These are phyloP conservation scores for Psilocybe tampanensis DNA, from an alignment of 768 basidiomycete species.

Conservation along the genomic window DNA sequence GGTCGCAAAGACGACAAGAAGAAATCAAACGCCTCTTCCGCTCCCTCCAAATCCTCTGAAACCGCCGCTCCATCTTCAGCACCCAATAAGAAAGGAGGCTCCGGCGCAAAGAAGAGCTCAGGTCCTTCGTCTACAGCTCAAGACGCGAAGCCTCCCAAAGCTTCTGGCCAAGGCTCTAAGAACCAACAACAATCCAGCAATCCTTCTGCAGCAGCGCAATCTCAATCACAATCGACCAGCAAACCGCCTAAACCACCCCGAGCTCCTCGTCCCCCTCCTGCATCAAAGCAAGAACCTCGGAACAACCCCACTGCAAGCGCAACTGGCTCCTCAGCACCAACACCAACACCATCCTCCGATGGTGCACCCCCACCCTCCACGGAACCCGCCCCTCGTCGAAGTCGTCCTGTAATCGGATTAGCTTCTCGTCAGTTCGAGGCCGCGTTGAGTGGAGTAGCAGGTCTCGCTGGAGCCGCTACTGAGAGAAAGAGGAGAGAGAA, in stretches of 20 bases:
- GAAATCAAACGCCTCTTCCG: constrained; percentile 18
- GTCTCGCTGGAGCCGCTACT: constrained; percentile 34
- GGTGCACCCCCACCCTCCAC: constrained; percentile 16
- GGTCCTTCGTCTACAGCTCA: not conserved
- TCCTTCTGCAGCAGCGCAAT: constrained; percentile 3
- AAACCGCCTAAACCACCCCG: constrained; percentile 20
- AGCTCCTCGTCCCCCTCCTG: constrained; percentile 11
- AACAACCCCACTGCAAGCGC: constrained; percentile 5
- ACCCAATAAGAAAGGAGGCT: not conserved
- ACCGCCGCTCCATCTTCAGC: not conserved
- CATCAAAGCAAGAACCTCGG: constrained; percentile 14
- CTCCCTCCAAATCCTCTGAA: constrained; percentile 2
- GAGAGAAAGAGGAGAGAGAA: constrained; percentile 29
- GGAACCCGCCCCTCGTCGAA: constrained; percentile 36
- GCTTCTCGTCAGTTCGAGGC: constrained; percentile 73
- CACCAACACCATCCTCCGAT: constrained; percentile 8
- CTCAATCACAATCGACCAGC: too few species aligned
- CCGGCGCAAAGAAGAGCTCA: not conserved
- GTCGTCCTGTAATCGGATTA: constrained; percentile 62
- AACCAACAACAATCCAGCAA: constrained; percentile 4
- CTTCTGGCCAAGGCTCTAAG: constrained; percentile 13
- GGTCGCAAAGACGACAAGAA: constrained; percentile 41
- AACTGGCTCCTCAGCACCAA: constrained; percentile 15
- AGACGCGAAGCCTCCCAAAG: not conserved
- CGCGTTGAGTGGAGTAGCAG: constrained; percentile 66